phyloP scores from a whole-genome alignment of 2,329 filamentous ascomycete genomes.

The Colletotrichum plurivorum region DNA sequence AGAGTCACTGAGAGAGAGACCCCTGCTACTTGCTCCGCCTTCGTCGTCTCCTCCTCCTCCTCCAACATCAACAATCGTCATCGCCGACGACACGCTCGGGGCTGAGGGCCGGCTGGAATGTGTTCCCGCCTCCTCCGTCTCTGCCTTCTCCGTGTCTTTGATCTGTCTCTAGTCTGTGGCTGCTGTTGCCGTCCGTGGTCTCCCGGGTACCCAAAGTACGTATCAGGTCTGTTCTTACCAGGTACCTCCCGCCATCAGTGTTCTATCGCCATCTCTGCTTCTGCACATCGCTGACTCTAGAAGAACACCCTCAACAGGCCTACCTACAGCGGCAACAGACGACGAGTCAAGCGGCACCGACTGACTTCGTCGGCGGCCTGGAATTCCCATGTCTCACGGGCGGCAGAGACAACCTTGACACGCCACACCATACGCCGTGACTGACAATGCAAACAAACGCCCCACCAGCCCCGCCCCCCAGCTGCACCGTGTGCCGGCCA shows the following conservation, averaged over 20 bases:
- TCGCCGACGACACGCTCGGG: slow-evolving; percentile 27
- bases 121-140: not conserved
- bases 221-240: no score
- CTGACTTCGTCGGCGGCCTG: slow-evolving; percentile 16
- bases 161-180: no score
- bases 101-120: slow-evolving; percentile 31
- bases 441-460: not conserved
- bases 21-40: slow-evolving; percentile 27
- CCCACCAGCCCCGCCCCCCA: not conserved
- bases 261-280: no score
- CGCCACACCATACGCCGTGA: not conserved
- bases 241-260: no score
- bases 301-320: no score
- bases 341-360: not conserved
- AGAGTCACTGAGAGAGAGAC: not conserved
- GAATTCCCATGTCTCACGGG: slow-evolving; percentile 13
- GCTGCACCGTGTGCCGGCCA: no score
- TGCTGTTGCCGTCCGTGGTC: no score
- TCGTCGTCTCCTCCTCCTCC: not conserved
- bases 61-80: slow-evolving; percentile 28
- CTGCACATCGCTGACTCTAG: no score
- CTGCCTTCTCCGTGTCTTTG: no score
- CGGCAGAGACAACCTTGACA: not conserved
- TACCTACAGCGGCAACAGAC: no score
- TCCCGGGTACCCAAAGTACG: no score